These are phyloP conservation scores for Aspergillus conjunctus DNA, from an alignment of 495 filamentous ascomycete species.

Conservation along the genomic window DNA sequence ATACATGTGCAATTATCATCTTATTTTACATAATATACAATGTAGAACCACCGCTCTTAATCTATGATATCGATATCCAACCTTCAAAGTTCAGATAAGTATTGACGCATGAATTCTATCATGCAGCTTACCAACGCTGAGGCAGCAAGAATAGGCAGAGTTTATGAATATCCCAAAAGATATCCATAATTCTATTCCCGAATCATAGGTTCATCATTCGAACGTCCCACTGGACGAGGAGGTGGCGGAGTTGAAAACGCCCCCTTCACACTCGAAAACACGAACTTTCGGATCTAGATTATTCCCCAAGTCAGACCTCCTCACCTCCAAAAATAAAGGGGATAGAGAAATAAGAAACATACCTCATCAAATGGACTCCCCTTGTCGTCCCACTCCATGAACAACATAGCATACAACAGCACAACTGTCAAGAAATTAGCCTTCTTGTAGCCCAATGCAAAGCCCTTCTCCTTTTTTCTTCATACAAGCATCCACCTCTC, in stretches of 20 bases:
- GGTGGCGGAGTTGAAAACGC: constrained; percentile 42
- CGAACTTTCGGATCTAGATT: constrained; percentile 39
- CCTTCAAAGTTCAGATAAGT: too few relatives aligned
- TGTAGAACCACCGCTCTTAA: too few relatives aligned
- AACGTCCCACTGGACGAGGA: constrained; percentile 28
- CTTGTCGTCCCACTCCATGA: constrained; percentile 72
- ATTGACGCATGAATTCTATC: too few relatives aligned
- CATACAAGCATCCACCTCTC: neutral
- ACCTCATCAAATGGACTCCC: constrained; percentile 63
- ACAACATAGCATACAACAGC: constrained; percentile 70
- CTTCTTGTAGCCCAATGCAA: neutral
- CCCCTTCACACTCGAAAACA: constrained; percentile 38
- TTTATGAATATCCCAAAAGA: too few relatives aligned
- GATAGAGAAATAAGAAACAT: constrained; percentile 17
- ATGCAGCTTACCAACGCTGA: too few relatives aligned
- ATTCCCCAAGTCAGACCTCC: constrained; percentile 7
- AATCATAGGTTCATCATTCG: constrained; percentile 16
- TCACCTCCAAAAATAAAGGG: neutral
- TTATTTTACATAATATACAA: constrained; percentile 12
- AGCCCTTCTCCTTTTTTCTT: neutral
- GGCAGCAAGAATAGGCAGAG: too few relatives aligned
- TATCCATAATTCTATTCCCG: neutral
- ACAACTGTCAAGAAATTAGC: constrained; percentile 52
- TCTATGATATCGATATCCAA: too few relatives aligned
- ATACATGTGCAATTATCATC: neutral